Conservation (phyloP, 106 monocot genomes). For the Dendrobium officinale region DNA sequence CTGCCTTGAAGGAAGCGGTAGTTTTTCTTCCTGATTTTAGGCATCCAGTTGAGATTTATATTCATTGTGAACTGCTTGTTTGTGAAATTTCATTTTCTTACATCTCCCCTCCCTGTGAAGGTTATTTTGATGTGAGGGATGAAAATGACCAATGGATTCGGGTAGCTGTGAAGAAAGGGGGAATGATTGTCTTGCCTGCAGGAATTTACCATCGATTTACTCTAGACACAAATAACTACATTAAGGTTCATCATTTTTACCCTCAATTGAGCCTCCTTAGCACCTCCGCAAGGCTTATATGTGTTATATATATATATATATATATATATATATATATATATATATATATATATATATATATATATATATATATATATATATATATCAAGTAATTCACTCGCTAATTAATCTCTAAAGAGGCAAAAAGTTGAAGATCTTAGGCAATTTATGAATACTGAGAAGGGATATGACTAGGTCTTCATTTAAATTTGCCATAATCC, state of each 20-base stretch:
- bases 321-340: no score
- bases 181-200: constrained; percentile 91
- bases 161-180: constrained; percentile 76
- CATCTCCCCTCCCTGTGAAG: constrained; percentile 21
- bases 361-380: no score
- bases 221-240: constrained; percentile 73
- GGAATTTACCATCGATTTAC: constrained; percentile 98
- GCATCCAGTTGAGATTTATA: background rate
- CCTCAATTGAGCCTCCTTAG: background rate
- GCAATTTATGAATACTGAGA: no score
- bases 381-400: no score
- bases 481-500: background rate
- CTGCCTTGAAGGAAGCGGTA: constrained; percentile 93
- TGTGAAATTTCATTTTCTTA: background rate
- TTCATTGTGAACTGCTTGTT: background rate
- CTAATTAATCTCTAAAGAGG: no score
- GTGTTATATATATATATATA: no score
- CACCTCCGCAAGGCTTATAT: background rate
- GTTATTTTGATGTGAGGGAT: constrained; percentile 97
- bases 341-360: no score
- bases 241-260: constrained; percentile 33
- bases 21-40: background rate
- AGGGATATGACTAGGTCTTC: no score
- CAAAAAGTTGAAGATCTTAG: no score
- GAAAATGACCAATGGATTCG: constrained; percentile 87